These are phyloP conservation scores for Colletotrichum acutatum DNA, from an alignment of 2,329 filamentous ascomycete genomes.

Conservation along the genomic window DNA sequence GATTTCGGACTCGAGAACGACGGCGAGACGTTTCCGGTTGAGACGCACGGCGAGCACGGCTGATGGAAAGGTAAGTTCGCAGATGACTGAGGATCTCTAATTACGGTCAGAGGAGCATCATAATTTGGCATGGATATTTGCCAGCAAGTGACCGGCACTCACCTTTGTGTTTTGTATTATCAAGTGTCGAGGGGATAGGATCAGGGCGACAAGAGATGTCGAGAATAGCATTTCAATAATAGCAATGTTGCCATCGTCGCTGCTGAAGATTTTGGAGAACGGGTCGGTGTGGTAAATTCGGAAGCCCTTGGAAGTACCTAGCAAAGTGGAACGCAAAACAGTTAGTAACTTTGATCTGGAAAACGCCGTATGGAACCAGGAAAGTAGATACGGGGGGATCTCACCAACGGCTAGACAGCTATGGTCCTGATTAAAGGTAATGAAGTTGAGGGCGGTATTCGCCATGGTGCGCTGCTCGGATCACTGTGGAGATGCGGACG, in stretches of 20 bases:
- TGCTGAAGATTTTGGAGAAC: slow-evolving; percentile 94
- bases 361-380: not conserved
- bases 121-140: not conserved
- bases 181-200: slow-evolving; percentile 89
- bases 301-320: slow-evolving; percentile 92
- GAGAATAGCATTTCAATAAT: slow-evolving; percentile 99
- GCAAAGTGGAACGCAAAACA: not conserved
- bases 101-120: slow-evolving; percentile 36
- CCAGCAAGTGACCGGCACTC: slow-evolving; percentile 39
- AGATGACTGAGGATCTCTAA: slow-evolving; percentile 83
- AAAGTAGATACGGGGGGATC: slow-evolving; percentile 33
- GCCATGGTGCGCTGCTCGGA: slow-evolving; percentile 60
- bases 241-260: slow-evolving; percentile 92
- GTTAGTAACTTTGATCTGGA: slow-evolving; percentile 17
- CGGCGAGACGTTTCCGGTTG: slow-evolving; percentile 92
- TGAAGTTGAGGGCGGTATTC: slow-evolving; percentile 87
- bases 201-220: slow-evolving; percentile 93
- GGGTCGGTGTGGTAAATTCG: slow-evolving; percentile 97
- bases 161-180: slow-evolving; percentile 99
- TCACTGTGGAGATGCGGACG: not conserved
- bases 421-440: slow-evolving; percentile 99
- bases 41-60: slow-evolving; percentile 92
- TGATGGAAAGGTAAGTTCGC: slow-evolving; percentile 98
- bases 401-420: slow-evolving; percentile 94
- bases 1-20: slow-evolving; percentile 94